Evolutionary conservation across 163 green algal genomes (phyloP).

Genomic region (Scenedesmus sp.): DNA sequence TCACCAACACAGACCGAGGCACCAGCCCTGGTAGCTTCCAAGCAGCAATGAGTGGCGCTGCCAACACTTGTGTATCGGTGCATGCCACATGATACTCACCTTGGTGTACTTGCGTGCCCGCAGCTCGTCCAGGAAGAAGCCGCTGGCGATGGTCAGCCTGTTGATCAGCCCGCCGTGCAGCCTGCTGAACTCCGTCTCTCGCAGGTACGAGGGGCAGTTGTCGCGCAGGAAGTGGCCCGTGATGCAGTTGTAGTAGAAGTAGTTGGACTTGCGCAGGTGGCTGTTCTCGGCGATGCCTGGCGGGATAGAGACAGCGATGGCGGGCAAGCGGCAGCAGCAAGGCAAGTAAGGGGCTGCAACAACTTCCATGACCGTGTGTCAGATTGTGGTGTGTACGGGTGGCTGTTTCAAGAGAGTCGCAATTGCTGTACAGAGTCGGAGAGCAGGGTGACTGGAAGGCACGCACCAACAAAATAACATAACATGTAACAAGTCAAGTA

Average conservation of each 20-base stretch:
- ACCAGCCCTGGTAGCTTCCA: no score
- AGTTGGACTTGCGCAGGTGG: conserved; percentile 94
- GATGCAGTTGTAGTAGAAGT: conserved; percentile 99
- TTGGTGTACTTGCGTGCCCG: conserved; percentile 94
- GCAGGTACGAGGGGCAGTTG: conserved; percentile 96
- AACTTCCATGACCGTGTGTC: not conserved
- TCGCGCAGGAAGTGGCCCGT: conserved; percentile 91
- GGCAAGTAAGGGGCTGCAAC: not conserved
- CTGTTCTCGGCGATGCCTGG: conserved; percentile 79
- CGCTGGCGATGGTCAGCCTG: conserved; percentile 84
- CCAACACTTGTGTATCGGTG: no score
- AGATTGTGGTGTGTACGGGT: not conserved
- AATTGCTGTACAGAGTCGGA: no score
- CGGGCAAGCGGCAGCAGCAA: not conserved
- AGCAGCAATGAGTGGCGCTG: no score
- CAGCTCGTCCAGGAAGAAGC: conserved; percentile 94
- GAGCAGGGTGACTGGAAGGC: no score
- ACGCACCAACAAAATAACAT: not conserved
- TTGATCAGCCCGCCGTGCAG: conserved; percentile 71
- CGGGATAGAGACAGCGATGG: conserved; percentile 1
- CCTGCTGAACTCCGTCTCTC: conserved; percentile 53
- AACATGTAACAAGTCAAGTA: not conserved
- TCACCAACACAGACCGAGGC: no score
- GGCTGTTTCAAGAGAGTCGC: no score
- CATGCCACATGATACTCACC: conserved; percentile 51